Conservation (phyloP, 129 eudicot genomes). For the Kitagawia praeruptora region DNA sequence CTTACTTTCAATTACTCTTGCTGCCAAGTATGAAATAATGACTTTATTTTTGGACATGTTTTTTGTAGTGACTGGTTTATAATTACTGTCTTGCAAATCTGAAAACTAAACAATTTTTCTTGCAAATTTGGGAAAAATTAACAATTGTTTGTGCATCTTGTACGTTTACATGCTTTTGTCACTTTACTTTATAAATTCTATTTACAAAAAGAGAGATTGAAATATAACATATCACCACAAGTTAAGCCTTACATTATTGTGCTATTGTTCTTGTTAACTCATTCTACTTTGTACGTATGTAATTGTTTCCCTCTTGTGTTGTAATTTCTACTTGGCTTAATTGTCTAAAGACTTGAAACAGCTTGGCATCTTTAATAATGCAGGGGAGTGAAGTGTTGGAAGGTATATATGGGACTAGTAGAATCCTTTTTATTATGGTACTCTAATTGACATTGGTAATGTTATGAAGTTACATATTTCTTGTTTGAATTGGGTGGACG, state of each 20-base stretch:
- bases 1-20: not conserved
- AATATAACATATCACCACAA: not conserved
- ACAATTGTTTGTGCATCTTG: not conserved
- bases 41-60: no score
- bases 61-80: not conserved
- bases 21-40: not conserved
- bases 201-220: not conserved
- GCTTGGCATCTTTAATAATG: not conserved
- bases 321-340: not conserved
- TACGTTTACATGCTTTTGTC: not conserved
- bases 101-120: not conserved
- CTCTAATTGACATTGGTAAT: not conserved
- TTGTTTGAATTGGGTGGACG: no score
- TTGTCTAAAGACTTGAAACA: not conserved
- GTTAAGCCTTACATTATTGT: not conserved
- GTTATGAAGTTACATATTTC: not conserved
- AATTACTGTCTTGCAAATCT: not conserved
- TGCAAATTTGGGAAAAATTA: not conserved
- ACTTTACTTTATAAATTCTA: not conserved
- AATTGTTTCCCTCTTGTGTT: not conserved
- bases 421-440: not conserved
- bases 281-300: no score
- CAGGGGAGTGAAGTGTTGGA: not conserved
- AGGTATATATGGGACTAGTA: not conserved
- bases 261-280: not conserved